Conservation (phyloP, 345 rosid genomes). For the Syzygium aqueum region DNA sequence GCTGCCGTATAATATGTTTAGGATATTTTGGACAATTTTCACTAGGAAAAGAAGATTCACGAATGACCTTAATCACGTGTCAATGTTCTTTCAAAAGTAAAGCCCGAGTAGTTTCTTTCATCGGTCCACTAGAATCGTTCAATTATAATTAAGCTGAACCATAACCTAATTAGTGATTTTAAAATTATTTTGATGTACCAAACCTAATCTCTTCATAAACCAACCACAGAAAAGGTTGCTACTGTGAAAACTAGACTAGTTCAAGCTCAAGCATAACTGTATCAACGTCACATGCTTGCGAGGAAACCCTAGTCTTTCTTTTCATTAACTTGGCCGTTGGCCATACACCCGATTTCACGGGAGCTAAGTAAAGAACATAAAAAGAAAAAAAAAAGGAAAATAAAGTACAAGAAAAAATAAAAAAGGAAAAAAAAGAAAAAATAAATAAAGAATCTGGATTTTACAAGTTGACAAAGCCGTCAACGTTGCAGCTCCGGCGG, state of each 20-base stretch:
- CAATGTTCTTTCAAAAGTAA: neutral
- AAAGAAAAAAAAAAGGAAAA: neutral
- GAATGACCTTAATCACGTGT: neutral
- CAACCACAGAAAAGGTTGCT: neutral
- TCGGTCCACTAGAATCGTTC: neutral
- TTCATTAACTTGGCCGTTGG: neutral
- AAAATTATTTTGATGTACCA: neutral
- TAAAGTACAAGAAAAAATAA: neutral
- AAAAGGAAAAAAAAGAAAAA: fast-evolving
- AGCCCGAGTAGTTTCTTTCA: fast-evolving
- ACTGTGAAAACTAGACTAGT: neutral
- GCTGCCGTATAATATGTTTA: neutral
- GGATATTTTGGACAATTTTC: neutral
- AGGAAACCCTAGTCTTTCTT: neutral
- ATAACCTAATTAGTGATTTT: neutral
- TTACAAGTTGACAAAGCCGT: neutral
- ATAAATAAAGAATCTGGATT: neutral
- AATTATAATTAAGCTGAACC: neutral
- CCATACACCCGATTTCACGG: neutral
- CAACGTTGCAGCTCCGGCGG: neutral
- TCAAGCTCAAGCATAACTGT: neutral
- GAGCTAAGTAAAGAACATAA: neutral
- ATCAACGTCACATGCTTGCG: neutral
- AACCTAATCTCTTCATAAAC: neutral
- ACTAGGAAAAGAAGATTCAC: neutral